Evolutionary conservation across 768 basidiomycete genomes (phyloP).

Genomic region (Tylopilus plumbeoviolaceoides): DNA sequence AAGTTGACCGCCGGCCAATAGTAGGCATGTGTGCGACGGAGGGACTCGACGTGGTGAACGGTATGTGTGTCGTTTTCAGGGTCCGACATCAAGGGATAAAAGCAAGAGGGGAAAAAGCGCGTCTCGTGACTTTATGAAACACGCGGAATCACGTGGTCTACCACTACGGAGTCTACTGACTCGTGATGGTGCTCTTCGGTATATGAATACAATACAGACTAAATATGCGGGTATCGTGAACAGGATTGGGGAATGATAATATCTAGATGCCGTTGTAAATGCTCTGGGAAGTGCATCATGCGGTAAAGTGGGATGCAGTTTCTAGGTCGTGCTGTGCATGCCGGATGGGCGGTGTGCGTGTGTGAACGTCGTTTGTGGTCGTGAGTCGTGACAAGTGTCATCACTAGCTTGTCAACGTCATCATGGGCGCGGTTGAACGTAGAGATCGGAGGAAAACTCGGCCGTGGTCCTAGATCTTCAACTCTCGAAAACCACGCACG

Average conservation of each 20-base stretch:
- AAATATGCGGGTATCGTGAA: conserved; percentile 26
- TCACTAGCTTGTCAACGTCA: conserved; percentile 8
- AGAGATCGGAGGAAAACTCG: not conserved
- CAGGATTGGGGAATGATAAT: conserved; percentile 17
- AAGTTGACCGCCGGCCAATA: conserved; percentile 22
- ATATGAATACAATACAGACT: no score
- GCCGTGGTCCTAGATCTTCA: conserved; percentile 51
- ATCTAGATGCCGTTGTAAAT: conserved; percentile 29
- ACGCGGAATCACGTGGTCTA: conserved; percentile 10
- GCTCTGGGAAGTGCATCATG: conserved; percentile 5
- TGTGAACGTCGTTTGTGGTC: not conserved
- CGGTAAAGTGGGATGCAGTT: conserved; percentile 1
- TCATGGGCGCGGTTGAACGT: not conserved
- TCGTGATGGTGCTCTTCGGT: no score
- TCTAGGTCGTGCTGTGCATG: conserved; percentile 8
- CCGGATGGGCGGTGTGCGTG: conserved; percentile 5
- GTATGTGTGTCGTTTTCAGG: conserved; percentile 4
- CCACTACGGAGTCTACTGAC: conserved; percentile 3
- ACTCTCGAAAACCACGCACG: conserved; percentile 72
- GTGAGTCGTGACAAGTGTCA: conserved; percentile 9
- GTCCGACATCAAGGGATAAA: conserved; percentile 1
- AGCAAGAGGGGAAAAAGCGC: conserved; percentile 2
- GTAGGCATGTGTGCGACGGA: conserved; percentile 19
- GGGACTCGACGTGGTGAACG: conserved; percentile 27
- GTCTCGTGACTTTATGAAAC: not conserved